Base-by-base conservation (phyloP, 805 yeast genomes). In the Candida krabiensis region DNA sequence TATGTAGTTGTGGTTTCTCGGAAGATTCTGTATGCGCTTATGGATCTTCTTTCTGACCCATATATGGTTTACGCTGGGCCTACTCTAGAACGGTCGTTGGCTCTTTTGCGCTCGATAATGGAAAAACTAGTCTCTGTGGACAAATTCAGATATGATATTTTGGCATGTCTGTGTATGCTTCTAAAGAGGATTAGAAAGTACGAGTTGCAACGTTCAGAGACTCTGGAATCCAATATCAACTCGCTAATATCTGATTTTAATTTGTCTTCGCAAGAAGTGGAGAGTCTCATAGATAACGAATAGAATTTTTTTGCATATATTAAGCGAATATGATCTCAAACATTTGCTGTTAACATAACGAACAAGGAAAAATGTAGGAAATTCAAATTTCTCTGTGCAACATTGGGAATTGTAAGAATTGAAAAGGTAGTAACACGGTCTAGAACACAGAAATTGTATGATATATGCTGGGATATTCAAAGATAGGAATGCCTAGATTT, bases 1-100 rank as follows among this genome's bases (percentile, higher is more conserved):
- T 60, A 45, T 28, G 13, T 40, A 6, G 19, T 50, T 5, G 57
- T 59, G 5, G 35, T 55, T 6, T 32, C 50, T 1, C 44, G 44
- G 17, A 54, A 41, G 26, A 22, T 59, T 3, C 30, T 56, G 8
- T 52, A 53, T 19, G 30, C 50, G 1, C n/a, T 52, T 2, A 36
- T 61, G 21, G 57, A 56, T 17, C 35, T 50, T 2, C 37, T 60
- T 3, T 28, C 46, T 21, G 52, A 61, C 33, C 66, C 66, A 8
- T 60, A 45, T 34, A 37, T 50, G 2, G 35, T 46, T 6, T 46
- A 42, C 33, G 39, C 59, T 3, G 24, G 30, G 3, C 44, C 41
- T 1, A 26, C 44, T 13, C 30, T 52, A 1, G 26, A 27, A 1
- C 19, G 28, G 33, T 33, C 44, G 7, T 18, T 50, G 18, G 30